phyloP scores from a whole-genome alignment of 192 early-diverging fungal genomes.

The Linnemannia exigua region DNA sequence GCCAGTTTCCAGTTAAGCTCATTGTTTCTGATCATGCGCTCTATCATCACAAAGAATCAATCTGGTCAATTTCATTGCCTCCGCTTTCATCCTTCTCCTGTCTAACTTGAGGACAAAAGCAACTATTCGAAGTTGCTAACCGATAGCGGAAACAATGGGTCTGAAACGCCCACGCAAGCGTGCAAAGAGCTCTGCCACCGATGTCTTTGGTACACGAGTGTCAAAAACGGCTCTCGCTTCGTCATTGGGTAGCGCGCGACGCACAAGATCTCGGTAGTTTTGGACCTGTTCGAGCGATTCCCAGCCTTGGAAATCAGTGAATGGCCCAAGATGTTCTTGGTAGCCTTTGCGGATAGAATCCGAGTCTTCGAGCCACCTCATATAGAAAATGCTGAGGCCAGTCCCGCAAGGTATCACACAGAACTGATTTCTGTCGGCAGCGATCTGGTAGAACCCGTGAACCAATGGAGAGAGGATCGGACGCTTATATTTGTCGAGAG shows the following conservation, averaged over 20 bases:
- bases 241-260: slow-evolving; percentile 20
- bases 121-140: slow-evolving; percentile 22
- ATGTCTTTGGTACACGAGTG: slow-evolving; percentile 11
- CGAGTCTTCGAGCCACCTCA: slow-evolving; percentile 35
- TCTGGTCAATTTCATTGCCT: slow-evolving; percentile 2
- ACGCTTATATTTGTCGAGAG: slow-evolving; percentile 6
- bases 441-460: slow-evolving; percentile 28
- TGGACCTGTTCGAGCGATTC: slow-evolving; percentile 38
- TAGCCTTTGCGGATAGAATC: slow-evolving; percentile 27
- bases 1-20: slow-evolving; percentile 16
- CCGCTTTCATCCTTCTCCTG: neutral
- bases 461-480: slow-evolving; percentile 39
- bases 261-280: slow-evolving; percentile 26
- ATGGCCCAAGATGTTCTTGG: slow-evolving; percentile 15
- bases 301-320: slow-evolving; percentile 42
- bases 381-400: slow-evolving; percentile 33
- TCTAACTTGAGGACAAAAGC: neutral
- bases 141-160: slow-evolving; percentile 34
- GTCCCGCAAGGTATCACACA: slow-evolving; percentile 37
- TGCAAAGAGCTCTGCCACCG: slow-evolving; percentile 21
- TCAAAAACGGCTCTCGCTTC: slow-evolving; percentile 14
- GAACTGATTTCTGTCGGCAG: slow-evolving; percentile 9
- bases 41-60: slow-evolving; percentile 10
- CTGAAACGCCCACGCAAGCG: slow-evolving; percentile 30
- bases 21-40: slow-evolving; percentile 42